Evolutionary conservation across 2,329 filamentous ascomycete species (phyloP), one percentile per base, ranked within the genome.

Genomic region (Penicillium sp.): DNA sequence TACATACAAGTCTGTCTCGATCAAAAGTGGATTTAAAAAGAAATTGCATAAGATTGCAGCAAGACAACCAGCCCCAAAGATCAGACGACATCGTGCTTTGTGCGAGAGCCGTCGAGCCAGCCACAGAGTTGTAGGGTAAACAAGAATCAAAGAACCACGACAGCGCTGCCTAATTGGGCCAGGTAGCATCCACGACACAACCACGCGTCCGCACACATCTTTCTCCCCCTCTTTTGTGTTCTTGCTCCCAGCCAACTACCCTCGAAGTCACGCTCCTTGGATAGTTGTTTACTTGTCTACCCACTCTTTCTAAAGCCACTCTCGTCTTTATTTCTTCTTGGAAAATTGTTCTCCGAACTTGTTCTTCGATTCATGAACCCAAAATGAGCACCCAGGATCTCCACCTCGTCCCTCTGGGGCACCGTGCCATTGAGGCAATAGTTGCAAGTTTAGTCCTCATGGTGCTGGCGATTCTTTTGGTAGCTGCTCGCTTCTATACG

Each of bases 391-490:
- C 56, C 11, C n/a, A 59, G 57, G 62, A 65, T 12, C 47, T 61
- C 56, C 47, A 50, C 4, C 48, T 64, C 43, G 54, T 62, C 9
- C 64, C 61, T 47, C 59, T 71, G 23, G 68, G 66, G 14, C 18
- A 60, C 33, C 61, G 66, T 8, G 69, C 68, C 21, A 60, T 59
- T 2, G 63, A 66, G 33, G 66, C 60, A 7, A 49, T 73, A 47
- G 60, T 61, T 14, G 58, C 66, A 21, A 72, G 70, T 50, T 58
- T 71, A 28, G 59, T 69, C 11, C 71, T 73, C 53, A 71, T 70
- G 5, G 53, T 24, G 2, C 55, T 72, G 14, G 69, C 70, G 11
- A 64, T 65, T 16, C 57, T 47, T 35, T 67, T 71, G 40, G 69
- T 73, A 14, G 56, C 49, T 6, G 60, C 65, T 28, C 67, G 71